Evolutionary conservation across 768 basidiomycete species (phyloP).

Genomic region (Gloeostereum incarnatum): DNA sequence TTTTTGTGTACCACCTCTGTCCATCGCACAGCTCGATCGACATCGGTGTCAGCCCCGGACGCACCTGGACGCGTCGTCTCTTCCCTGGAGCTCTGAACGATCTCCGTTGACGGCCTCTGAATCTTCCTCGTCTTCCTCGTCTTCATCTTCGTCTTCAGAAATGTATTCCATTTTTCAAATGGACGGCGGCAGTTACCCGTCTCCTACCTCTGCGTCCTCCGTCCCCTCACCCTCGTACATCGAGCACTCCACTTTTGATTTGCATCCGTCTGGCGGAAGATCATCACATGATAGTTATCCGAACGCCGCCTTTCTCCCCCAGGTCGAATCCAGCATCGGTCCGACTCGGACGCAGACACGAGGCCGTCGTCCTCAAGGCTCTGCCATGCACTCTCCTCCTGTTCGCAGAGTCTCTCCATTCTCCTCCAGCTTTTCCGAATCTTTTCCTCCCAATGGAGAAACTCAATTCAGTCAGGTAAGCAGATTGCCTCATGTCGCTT

Average conservation of each 20-base stretch:
- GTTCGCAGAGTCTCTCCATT: neutral
- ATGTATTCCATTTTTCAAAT: neutral
- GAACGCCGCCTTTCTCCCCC: conserved; percentile 18
- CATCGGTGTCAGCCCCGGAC: too few relatives aligned
- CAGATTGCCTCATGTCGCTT: too few relatives aligned
- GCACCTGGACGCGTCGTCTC: too few relatives aligned
- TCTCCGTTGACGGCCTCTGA: neutral
- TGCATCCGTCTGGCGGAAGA: neutral
- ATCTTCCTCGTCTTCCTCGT: neutral
- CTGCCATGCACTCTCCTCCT: neutral
- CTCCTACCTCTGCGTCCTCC: neutral
- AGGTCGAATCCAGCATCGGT: conserved; percentile 43
- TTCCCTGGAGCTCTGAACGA: too few relatives aligned
- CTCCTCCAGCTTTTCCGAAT: neutral
- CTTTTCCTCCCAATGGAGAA: conserved; percentile 1
- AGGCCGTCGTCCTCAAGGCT: conserved; percentile 14
- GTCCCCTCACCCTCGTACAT: neutral
- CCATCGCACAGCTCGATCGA: too few relatives aligned
- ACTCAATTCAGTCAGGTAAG: too few relatives aligned
- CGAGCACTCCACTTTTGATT: neutral
- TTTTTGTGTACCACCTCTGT: too few relatives aligned
- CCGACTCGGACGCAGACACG: conserved; percentile 39
- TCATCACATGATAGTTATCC: neutral
- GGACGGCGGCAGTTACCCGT: too few relatives aligned
- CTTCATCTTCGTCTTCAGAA: neutral